Base-by-base conservation (phyloP, 192 early-diverging fungal genomes). In the Podila epicladia region DNA sequence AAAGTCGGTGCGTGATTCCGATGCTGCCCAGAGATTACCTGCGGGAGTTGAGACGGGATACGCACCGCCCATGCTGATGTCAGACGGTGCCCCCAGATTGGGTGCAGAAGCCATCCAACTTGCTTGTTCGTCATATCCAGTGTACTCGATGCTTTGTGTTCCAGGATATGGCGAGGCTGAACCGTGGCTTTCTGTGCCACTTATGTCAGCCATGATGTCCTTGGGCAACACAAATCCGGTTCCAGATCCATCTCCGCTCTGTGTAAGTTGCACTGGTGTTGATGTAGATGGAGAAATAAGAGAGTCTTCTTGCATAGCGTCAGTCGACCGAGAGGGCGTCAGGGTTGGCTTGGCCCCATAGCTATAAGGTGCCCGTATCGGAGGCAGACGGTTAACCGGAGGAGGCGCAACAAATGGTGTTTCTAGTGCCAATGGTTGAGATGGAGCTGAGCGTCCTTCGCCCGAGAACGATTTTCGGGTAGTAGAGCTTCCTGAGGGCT, bases 351-450 rank as follows among this genome's bases (percentile, higher is more conserved):
- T 55, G 8, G 57, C 24, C 12, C 70, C 60, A 68, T 79, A 79
- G 2, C 65, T 48, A 20, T 72, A 79, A 26, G 65, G 76, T 19
- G 65, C 65, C 58, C 76, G 57, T 50, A 62, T 68, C 24, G 76
- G 76, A 1, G 76, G 74, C 35, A 4, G 41, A 13, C 60, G 70
- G 6, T 69, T 70, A 13, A 48, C 61, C 5, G 38, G 22, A 38
- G 38, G 69, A 12, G 50, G 70, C 19, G 69, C 31, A 12, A 74
- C 31, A 45, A 66, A 67, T 15, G 72, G 72, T 4, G 53, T 3
- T 2, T 55, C 26, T n/a, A 8, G 53, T 26, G 53, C 53, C 24
- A 45, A 45, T 45, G 41, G 41, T 17, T 45, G 41, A 17, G 41
- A 3, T 24, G 53, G 53, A 26, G 24, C 53, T 45, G 41, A 45